Evolutionary conservation across 805 yeast species (phyloP).

Genomic region (Starmerella tilneyi): DNA sequence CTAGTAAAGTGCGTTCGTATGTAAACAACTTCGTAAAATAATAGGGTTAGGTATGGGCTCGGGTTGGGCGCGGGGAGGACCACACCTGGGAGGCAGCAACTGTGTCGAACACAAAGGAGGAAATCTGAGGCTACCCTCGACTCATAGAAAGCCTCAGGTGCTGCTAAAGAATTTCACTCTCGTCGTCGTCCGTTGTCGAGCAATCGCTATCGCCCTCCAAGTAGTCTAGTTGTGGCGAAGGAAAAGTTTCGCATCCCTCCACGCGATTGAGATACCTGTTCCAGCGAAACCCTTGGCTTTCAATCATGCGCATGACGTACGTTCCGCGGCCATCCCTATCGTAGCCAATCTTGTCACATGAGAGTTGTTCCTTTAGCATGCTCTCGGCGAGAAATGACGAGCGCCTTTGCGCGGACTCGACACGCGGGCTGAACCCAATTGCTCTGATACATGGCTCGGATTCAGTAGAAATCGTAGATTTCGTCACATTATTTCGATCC

Average conservation of each 20-base stretch:
- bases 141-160: not conserved
- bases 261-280: conserved; percentile 12
- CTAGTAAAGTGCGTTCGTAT: not conserved
- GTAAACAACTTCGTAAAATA: not conserved
- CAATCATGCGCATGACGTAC: conserved; percentile 14
- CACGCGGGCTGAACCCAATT: not conserved
- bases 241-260: not conserved
- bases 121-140: too few relatives aligned
- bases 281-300: conserved; percentile 19
- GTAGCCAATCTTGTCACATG: conserved; percentile 11
- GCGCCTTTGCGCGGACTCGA: conserved; percentile 13
- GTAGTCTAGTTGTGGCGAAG: not conserved
- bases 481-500: too few relatives aligned
- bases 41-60: not conserved
- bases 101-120: too few relatives aligned
- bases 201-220: conserved; percentile 1
- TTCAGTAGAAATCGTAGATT: too few relatives aligned
- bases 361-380: conserved; percentile 15
- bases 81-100: too few relatives aligned
- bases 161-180: conserved; percentile 1
- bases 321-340: conserved; percentile 12
- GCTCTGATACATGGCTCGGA: too few relatives aligned
- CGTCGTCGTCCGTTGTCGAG: conserved; percentile 9
- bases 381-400: conserved; percentile 11
- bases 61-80: too few relatives aligned